These are phyloP conservation scores for Botrytis byssoidea DNA, from an alignment of 2,329 filamentous ascomycete species.

Conservation along the genomic window DNA sequence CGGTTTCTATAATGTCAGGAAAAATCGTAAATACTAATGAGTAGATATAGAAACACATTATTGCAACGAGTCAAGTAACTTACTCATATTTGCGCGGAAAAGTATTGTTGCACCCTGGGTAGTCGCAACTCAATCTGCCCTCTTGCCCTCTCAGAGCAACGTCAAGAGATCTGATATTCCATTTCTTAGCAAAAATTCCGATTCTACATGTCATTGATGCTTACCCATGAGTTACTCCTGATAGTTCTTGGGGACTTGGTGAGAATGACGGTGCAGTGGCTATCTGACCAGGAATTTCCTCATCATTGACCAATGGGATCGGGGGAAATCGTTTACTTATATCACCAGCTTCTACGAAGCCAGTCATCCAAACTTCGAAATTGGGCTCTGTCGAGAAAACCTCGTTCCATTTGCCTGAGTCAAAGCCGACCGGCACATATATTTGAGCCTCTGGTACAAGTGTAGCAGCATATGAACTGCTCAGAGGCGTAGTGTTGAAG, in stretches of 20 bases:
- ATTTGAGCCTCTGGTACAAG: neutral
- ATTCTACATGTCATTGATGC: neutral
- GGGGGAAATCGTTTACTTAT: too few species aligned
- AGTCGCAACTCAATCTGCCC: neutral
- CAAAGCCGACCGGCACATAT: neutral
- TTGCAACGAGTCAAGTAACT: neutral
- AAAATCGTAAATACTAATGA: too few species aligned
- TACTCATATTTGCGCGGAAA: neutral
- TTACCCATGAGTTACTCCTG: neutral
- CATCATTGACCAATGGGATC: neutral
- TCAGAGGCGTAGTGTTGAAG: too few species aligned
- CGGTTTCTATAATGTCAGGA: neutral
- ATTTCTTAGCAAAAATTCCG: neutral
- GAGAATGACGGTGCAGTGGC: neutral
- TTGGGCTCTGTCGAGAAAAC: neutral
- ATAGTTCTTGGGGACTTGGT: too few species aligned
- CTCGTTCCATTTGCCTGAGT: neutral
- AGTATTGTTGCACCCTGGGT: neutral
- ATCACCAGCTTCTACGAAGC: neutral
- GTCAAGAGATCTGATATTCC: neutral
- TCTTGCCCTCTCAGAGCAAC: neutral
- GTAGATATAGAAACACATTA: neutral
- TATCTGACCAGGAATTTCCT: neutral
- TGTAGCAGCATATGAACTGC: neutral
- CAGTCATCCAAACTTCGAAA: neutral